phyloP scores from a whole-genome alignment of 2,329 filamentous ascomycete genomes.

The Cercospora citrullina region DNA sequence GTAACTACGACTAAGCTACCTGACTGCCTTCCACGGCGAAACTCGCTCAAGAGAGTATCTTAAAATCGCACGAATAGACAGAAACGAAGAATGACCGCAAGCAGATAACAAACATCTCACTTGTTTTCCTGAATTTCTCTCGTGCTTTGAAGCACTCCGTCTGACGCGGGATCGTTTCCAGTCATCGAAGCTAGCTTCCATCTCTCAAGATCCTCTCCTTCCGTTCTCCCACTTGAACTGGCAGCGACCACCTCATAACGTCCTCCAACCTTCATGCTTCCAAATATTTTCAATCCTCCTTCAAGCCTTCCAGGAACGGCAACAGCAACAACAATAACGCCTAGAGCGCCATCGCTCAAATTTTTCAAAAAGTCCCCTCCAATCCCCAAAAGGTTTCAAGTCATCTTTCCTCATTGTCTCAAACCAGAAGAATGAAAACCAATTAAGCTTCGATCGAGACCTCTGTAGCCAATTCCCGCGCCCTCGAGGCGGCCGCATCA shows the following conservation, averaged over 20 bases:
- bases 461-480: background rate
- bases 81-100: background rate
- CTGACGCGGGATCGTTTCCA: background rate
- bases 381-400: background rate
- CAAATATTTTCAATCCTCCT: background rate
- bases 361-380: background rate
- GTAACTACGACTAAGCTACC: background rate
- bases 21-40: too few species aligned
- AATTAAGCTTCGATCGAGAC: background rate
- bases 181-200: background rate
- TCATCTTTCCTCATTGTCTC: background rate
- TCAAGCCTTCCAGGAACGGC: background rate
- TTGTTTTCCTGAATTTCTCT: background rate
- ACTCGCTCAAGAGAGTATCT: constrained; percentile 1
- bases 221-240: too few species aligned
- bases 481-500: background rate
- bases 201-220: too few species aligned
- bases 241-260: background rate
- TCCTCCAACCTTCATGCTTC: background rate
- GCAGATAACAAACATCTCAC: background rate
- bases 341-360: constrained; percentile 3
- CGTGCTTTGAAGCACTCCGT: background rate
- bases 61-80: background rate
- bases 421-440: background rate
- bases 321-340: background rate